Evolutionary conservation across 305 asterid species (phyloP).

Genomic region (Fraxinus greggii): DNA sequence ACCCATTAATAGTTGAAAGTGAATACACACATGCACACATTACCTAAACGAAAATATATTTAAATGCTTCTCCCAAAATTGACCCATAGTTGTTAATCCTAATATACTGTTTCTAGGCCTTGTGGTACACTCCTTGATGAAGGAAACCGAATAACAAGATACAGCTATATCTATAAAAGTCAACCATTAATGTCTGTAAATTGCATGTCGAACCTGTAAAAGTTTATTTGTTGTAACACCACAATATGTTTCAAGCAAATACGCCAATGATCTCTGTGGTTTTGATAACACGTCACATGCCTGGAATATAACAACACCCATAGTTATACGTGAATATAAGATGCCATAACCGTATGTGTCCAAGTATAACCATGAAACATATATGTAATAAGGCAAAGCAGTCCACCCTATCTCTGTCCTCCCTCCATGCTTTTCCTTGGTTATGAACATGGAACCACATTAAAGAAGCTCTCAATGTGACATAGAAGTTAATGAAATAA

Average conservation of each 20-base stretch:
- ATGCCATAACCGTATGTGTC: conserved; percentile 1
- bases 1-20: neutral
- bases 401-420: conserved; percentile 3
- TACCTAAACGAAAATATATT: neutral
- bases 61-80: neutral
- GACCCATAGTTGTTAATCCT: neutral
- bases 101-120: neutral
- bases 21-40: neutral
- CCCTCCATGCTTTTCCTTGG: conserved; percentile 14
- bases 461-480: conserved; percentile 12
- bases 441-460: conserved; percentile 18
- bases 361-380: conserved; percentile 14
- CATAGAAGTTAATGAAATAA: conserved; percentile 5
- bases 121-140: neutral
- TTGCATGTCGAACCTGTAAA: conserved; percentile 60
- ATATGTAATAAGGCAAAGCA: neutral
- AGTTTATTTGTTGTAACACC: conserved; percentile 66
- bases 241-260: conserved; percentile 80
- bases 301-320: conserved; percentile 46
- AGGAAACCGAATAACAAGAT: neutral
- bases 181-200: conserved; percentile 9
- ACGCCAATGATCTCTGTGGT: conserved; percentile 94
- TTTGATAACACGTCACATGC: conserved; percentile 83
- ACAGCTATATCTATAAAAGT: neutral
- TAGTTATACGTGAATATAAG: conserved; percentile 21